Percentiles rank a stretch among this genome's conserved stretches.
Evolutionary conservation across 129 eudicot genomes (phyloP).

Genomic region (Heracleum sosnowskyi): DNA sequence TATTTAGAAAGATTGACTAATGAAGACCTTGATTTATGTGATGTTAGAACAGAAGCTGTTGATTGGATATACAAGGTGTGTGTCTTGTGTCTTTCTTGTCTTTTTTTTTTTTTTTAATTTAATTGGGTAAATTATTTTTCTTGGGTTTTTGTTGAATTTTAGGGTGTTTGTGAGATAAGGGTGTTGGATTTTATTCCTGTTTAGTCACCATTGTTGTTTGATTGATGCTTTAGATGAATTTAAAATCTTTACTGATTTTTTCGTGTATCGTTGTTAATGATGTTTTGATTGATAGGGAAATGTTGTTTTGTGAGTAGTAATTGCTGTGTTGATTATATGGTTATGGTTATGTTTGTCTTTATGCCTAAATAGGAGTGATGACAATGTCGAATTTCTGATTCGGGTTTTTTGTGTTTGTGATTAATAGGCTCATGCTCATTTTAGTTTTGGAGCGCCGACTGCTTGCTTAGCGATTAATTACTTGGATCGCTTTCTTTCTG

Average conservation of each 20-base stretch:
- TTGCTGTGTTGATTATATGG: neutral
- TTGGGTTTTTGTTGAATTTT: neutral
- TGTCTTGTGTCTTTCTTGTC: neutral
- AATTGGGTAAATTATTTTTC: neutral
- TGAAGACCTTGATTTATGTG: slow-evolving; percentile 42
- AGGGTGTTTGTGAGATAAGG: neutral
- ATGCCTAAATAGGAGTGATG: neutral
- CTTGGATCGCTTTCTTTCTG: slow-evolving; percentile 48
- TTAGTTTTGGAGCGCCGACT: slow-evolving; percentile 31
- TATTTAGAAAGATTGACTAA: slow-evolving; percentile 33
- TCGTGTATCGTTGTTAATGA: neutral
- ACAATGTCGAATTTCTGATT: neutral
- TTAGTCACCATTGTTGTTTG: slow-evolving; percentile 6
- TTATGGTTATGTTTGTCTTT: neutral
- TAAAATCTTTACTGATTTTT: no score
- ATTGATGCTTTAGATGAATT: no score
- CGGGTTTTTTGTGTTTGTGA: slow-evolving; percentile 6
- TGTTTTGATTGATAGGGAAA: neutral
- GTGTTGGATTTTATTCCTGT: slow-evolving; percentile 7
- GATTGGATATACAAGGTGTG: slow-evolving; percentile 49
- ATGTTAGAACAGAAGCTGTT: slow-evolving; percentile 37
- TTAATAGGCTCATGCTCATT: slow-evolving; percentile 38
- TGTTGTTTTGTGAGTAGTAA: no score
- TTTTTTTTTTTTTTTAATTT: slow-evolving; percentile 1
- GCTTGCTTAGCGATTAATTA: slow-evolving; percentile 35